Conservation (phyloP, 1,284 basidiomycete species). For the Takashimella tepidaria region DNA sequence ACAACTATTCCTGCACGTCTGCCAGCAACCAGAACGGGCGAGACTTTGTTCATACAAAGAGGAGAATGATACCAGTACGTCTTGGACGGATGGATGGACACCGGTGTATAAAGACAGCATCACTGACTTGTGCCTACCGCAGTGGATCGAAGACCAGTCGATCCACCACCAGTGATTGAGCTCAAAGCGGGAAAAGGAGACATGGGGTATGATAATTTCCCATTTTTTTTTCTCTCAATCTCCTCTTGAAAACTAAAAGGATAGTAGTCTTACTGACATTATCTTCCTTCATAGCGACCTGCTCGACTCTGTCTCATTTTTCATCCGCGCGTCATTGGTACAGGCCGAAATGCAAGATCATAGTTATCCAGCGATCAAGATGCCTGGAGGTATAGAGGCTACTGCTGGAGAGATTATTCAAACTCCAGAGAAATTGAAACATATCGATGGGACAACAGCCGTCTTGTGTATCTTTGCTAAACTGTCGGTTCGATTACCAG, state of each 20-base stretch:
- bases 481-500: constrained; percentile 45
- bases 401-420: constrained; percentile 47
- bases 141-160: constrained; percentile 47
- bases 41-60: constrained; percentile 49
- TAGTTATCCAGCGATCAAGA: constrained; percentile 37
- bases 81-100: not conserved
- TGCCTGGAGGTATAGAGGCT: constrained; percentile 43
- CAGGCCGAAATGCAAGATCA: constrained; percentile 17
- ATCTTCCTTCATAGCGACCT: constrained; percentile 23
- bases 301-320: constrained; percentile 35
- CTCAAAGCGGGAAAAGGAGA: constrained; percentile 20
- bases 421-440: constrained; percentile 43
- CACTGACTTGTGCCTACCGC: not conserved
- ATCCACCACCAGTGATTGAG: constrained; percentile 48
- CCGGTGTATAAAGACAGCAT: not conserved
- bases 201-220: constrained; percentile 6
- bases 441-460: constrained; percentile 36
- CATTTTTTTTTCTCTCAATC: not conserved
- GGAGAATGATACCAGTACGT: constrained; percentile 48
- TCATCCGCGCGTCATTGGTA: constrained; percentile 41
- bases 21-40: constrained; percentile 47
- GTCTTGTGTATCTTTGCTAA: constrained; percentile 48
- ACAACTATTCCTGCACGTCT: constrained; percentile 21
- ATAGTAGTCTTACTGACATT: not conserved
- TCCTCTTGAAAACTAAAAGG: constrained; percentile 1